phyloP scores from a whole-genome alignment of 1,139 yeast species.

The Geotrichum carabidarum region DNA sequence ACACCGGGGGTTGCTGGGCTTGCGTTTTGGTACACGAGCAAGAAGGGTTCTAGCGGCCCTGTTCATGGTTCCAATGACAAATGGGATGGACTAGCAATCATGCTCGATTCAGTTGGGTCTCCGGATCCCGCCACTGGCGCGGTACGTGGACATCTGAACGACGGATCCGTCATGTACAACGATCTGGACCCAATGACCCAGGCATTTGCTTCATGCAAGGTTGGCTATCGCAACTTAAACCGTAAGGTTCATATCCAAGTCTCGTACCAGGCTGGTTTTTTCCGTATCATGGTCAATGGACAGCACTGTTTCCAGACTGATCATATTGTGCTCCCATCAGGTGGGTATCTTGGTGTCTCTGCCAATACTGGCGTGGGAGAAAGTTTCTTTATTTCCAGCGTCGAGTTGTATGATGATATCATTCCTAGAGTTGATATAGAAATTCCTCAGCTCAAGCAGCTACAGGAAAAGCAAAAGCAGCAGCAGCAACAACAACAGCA shows the following conservation, averaged over 20 bases:
- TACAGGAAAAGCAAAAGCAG: neutral
- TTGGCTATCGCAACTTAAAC: conserved; percentile 37
- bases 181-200: conserved; percentile 23
- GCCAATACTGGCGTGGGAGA: conserved; percentile 37
- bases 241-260: conserved; percentile 32
- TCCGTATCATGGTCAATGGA: conserved; percentile 39
- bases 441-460: neutral
- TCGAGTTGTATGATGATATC: conserved; percentile 21
- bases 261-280: conserved; percentile 34
- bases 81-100: conserved; percentile 41
- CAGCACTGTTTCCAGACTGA: conserved; percentile 38
- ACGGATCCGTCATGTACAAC: conserved; percentile 31
- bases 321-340: conserved; percentile 34
- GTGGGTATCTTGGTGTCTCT: conserved; percentile 36
- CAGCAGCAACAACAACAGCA: conserved; percentile 5
- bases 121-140: conserved; percentile 30
- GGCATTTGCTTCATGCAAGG: conserved; percentile 38
- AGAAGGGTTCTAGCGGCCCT: conserved; percentile 32
- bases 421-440: conserved; percentile 17
- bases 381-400: conserved; percentile 30
- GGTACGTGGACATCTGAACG: conserved; percentile 40
- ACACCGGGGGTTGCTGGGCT: conserved; percentile 36
- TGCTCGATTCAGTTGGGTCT: conserved; percentile 33
- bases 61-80: conserved; percentile 37
- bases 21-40: conserved; percentile 37